Evolutionary conservation across 139 green algal genomes (phyloP).

Genomic region (Marvania coccoides): DNA sequence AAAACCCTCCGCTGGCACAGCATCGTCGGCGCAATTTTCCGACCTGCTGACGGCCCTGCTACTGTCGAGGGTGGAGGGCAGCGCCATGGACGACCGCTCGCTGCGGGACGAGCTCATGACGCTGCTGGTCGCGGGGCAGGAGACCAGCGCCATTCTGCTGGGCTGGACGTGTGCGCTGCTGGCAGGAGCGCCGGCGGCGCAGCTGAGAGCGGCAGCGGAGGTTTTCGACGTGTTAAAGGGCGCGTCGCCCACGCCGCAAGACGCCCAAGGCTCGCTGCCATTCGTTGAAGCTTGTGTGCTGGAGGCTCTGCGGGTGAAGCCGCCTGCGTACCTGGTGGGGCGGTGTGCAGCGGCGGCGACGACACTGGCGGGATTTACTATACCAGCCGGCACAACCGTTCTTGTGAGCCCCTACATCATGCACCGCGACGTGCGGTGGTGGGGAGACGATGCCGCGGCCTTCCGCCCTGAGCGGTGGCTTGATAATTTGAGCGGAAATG

Average conservation of each 20-base stretch:
- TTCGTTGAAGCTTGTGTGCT: conserved; percentile 60
- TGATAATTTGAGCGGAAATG: conserved; percentile 24
- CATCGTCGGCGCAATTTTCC: not conserved
- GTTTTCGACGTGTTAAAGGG: conserved; percentile 4
- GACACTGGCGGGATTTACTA: conserved; percentile 10
- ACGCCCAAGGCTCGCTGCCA: conserved; percentile 23
- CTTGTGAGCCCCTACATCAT: conserved; percentile 73
- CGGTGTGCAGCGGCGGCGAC: conserved; percentile 48
- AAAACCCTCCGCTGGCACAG: not conserved
- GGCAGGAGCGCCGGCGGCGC: conserved; percentile 53
- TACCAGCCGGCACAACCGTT: conserved; percentile 57
- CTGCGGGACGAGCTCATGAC: conserved; percentile 84
- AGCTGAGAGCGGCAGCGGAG: conserved; percentile 38
- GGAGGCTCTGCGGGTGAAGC: conserved; percentile 73
- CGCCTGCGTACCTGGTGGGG: conserved; percentile 84
- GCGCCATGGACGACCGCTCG: conserved; percentile 49
- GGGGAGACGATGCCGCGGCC: conserved; percentile 29
- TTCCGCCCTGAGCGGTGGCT: conserved; percentile 71
- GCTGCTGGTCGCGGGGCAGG: conserved; percentile 75
- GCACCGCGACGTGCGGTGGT: conserved; percentile 48
- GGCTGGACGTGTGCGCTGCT: conserved; percentile 65
- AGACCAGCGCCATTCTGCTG: conserved; percentile 82
- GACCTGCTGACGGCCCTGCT: conserved; percentile 64
- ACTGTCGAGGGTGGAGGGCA: conserved; percentile 44
- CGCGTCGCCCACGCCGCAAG: not conserved